Evolutionary conservation across 2,329 filamentous ascomycete genomes (phyloP), one percentile per base, ranked within the genome.

Genomic region (Colletotrichum musicola): DNA sequence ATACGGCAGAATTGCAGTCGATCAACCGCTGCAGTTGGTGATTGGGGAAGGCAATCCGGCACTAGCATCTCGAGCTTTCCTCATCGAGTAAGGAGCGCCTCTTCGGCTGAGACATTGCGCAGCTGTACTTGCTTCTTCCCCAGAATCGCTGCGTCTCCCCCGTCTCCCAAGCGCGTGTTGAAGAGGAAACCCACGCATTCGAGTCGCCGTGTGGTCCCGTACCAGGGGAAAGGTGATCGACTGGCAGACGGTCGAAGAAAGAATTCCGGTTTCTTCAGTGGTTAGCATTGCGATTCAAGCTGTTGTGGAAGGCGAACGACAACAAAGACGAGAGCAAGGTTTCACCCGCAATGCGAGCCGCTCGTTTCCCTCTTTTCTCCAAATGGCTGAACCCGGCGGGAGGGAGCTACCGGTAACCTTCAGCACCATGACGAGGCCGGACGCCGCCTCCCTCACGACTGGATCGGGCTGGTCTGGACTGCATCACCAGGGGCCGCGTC

Each of bases 61-160:
- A 51, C 65, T 68, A 68, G 65, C 62, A 65, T 65, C 65, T 22
- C n/a, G 42, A 25, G 61, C 62, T 60, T 68, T 64, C 65, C 55
- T 42, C 5, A 56, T 59, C 4, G 12, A 46, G 65, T n/a, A 56
- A 63, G 25, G 25, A 14, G 18, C 44, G 47, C 20, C 27, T 40
- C 25, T 35, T 22, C 22, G 22, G 42, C 53, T 67, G 51, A 67
- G 64, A 67, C 64, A 67, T 13, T 53, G 20, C 9, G 30, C 59
- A 67, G 64, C 60, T 58, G 46, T 22, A 25, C 64, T 51, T 66
- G 63, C 18, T 44, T 65, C 40, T 53, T 55, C 38, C 55, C 35
- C 22, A 46, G 12, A 20, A 27, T 18, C 49, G 51, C 22, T 46
- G 59, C 18, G 22, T 62, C 35, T 53, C 40, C 53, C 30, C 13